Percentiles rank a stretch among this genome's conserved stretches.
Evolutionary conservation across 257 asterid genomes (phyloP).

Genomic region (Nicotiana noctiflora): DNA sequence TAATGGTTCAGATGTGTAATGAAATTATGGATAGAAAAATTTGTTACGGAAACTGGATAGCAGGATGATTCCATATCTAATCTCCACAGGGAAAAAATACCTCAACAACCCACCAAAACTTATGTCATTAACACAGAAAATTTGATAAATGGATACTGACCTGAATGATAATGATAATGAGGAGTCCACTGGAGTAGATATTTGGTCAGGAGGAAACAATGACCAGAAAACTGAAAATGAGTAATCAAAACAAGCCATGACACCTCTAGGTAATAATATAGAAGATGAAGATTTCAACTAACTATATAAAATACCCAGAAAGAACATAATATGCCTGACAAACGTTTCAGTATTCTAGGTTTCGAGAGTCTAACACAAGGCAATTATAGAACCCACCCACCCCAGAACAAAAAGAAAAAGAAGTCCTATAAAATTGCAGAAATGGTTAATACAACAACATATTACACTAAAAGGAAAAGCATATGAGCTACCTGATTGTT

Average conservation of each 20-base stretch:
- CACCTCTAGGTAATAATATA: not conserved
- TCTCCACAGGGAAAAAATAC: not conserved
- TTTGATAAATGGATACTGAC: constrained; percentile 24
- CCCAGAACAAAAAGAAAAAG: not conserved
- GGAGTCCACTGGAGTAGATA: constrained; percentile 62
- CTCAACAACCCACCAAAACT: not conserved
- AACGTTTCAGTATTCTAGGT: not conserved
- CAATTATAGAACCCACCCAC: not conserved
- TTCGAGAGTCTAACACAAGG: not conserved
- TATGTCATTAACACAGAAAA: not conserved
- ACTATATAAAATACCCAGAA: not conserved
- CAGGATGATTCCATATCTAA: not conserved
- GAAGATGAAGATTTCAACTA: not conserved
- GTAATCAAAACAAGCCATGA: constrained; percentile 6
- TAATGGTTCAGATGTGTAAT: not conserved
- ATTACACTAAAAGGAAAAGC: not conserved
- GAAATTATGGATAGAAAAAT: not conserved
- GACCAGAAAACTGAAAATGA: constrained; percentile 77
- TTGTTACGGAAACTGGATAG: not conserved
- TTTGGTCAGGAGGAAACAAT: constrained; percentile 59
- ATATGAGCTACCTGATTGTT: constrained; percentile 48
- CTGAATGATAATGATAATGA: constrained; percentile 82
- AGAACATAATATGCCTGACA: not conserved
- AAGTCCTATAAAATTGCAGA: not conserved
- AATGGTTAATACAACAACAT: not conserved